These are phyloP conservation scores for Betula pendula DNA, from an alignment of 306 rosid species.

Conservation along the genomic window DNA sequence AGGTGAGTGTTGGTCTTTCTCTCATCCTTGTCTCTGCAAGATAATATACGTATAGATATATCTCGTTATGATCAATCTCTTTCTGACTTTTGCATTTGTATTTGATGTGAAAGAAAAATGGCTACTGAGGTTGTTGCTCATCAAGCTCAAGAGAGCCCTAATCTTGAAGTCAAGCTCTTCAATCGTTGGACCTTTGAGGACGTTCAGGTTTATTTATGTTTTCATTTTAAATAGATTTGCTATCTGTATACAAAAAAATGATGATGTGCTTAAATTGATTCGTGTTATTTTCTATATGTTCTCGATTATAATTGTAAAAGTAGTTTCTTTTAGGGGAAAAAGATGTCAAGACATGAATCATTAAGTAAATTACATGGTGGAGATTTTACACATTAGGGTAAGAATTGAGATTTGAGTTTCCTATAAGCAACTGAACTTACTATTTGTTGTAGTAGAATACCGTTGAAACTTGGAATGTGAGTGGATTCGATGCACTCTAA, in stretches of 20 bases:
- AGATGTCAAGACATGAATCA: too few relatives aligned
- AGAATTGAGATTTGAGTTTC: too few relatives aligned
- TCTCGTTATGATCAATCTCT: neutral
- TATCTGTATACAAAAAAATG: neutral
- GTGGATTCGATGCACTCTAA: neutral
- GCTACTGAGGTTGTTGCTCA: constrained; percentile 11
- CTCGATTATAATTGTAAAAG: too few relatives aligned
- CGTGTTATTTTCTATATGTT: neutral
- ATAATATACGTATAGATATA: neutral
- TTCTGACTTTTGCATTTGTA: neutral
- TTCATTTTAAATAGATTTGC: neutral
- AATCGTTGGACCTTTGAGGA: constrained; percentile 37
- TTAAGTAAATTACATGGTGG: too few relatives aligned
- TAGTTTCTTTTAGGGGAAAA: too few relatives aligned
- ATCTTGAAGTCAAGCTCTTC: constrained; percentile 38
- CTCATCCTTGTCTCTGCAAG: neutral
- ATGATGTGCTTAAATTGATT: neutral
- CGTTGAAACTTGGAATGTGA: neutral
- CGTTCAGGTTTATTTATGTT: constrained; percentile 21
- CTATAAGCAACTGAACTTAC: too few relatives aligned
- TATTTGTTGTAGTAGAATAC: neutral
- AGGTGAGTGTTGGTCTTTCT: neutral
- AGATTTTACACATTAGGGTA: too few relatives aligned
- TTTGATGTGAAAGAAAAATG: constrained; percentile 7
- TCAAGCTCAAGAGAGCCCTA: neutral